Base-by-base conservation (phyloP, 805 yeast genomes). In the Suhomyces sp. region DNA sequence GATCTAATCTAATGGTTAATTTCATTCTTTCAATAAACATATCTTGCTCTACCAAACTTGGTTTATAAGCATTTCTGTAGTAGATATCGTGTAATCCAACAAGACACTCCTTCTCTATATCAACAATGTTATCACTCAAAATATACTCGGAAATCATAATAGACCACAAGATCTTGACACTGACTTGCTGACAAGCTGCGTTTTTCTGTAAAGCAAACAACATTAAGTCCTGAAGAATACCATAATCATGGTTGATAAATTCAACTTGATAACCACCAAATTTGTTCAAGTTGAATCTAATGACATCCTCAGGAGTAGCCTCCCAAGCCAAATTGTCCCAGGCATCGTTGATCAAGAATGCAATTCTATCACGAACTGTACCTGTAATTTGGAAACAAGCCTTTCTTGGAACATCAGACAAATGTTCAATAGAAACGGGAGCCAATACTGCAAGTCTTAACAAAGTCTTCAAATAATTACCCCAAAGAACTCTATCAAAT, bases 321-420 rank as follows among this genome's bases (percentile, higher is more conserved):
- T 74, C 76, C 77, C 80, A 72, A 13, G 88, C 93, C 33, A 88
- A 65, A 9, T 73, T 63, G 42, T 80, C 81, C 96, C 96, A 88
- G n/a, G 77, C 70, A 35, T 69, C 72, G 37, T 70, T 66, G 9
- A 87, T 47, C 28, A 85, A 56, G 10, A 43, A 45, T 0, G 88
- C 77, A 28, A 81, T 71, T 42, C 82, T 65, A 9, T 70, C 69
- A 43, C 95, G 71, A 43, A 85, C 60, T 48, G 76, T 79, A 8
- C 79, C 81, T 0, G 86, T 72, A 27, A 86, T 75, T 35, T 68
- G 68, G 59, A 63, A 67, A 41, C 88, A 77, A 1, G 88, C 88
- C 43, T 77, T 77, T 53, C 82, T 72, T 26, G 95, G 88, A 35
- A 84, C 78, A 26, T 77, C 81, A 2, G 87, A 74, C 37, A 86